Evolutionary conservation across 495 filamentous ascomycete species (phyloP), one percentile per base, ranked within the genome.

Genomic region (Aspergillus leporis): DNA sequence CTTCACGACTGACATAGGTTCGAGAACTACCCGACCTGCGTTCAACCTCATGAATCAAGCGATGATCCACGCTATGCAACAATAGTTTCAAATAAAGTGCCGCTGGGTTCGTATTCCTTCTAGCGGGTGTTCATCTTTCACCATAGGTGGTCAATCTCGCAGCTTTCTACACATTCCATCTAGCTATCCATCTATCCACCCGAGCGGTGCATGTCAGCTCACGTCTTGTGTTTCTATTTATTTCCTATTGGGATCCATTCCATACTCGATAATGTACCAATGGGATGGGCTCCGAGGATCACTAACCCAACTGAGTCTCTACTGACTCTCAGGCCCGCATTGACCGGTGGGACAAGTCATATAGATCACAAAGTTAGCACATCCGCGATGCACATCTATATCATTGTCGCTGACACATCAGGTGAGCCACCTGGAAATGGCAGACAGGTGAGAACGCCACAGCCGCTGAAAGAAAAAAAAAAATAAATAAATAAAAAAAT

Each of bases 401-500:
- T 18, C 38, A 41, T 16, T n/a, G 38, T 41, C 16, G 38, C 38
- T 41, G 38, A 41, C 38, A 41, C 38, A 16, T 41, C 38, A 41
- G 16, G 38, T 41, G 38, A 41, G 38, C 38, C 8, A 41, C 38
- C 38, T 41, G 38, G 16, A 41, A 41, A 41, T 41, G 38, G 38
- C 38, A 41, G 38, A 41, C 38, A 41, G 38, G 16, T n/a, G 38
- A 41, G 38, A 41, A 41, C 38, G 38, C 38, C 38, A 41, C 38
- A 41, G 38, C 38, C 38, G 38, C 38, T 16, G 38, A n/a, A n/a
- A 16, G 38, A 41, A 41, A 41, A 28, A 3, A 28, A 28, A 28
- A 28, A 28, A 28, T 3, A 28, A 6, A 6, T 3, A 28, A 28
- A 28, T 28, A 6, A 28, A 28, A 28, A 28, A 6, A 28, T 31